Percentiles rank a stretch among this genome's conserved stretches.
Evolutionary conservation across 306 rosid genomes (phyloP).

Genomic region (Hippophae rhamnoides): DNA sequence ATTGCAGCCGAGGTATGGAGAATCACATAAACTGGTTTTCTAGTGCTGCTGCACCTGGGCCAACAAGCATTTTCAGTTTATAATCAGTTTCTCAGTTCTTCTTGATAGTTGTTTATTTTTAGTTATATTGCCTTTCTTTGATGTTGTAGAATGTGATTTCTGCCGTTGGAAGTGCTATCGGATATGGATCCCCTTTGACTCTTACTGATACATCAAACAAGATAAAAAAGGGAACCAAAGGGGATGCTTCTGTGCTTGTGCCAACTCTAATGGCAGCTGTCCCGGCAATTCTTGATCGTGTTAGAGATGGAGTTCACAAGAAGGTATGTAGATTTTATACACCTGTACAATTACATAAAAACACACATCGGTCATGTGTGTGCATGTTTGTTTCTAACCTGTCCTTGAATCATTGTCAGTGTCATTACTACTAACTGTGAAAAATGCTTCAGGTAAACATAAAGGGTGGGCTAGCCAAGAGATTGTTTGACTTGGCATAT

Average conservation of each 20-base stretch:
- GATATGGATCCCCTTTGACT: constrained; percentile 90
- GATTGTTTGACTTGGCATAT: constrained; percentile 80
- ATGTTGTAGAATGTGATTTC: constrained; percentile 57
- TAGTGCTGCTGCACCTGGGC: constrained; percentile 19
- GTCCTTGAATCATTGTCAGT: constrained; percentile 7
- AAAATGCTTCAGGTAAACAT: constrained; percentile 50
- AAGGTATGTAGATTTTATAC: constrained; percentile 47
- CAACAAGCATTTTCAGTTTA: constrained; percentile 1
- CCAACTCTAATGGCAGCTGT: constrained; percentile 92
- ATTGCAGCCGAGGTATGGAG: constrained; percentile 80
- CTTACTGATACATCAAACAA: constrained; percentile 94
- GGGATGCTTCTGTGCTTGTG: constrained; percentile 63
- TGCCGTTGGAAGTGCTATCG: constrained; percentile 82
- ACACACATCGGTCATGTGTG: neutral
- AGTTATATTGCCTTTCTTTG: constrained; percentile 27
- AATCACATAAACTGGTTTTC: constrained; percentile 14
- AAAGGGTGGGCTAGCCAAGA: constrained; percentile 73
- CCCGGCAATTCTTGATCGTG: constrained; percentile 97
- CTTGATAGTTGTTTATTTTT: constrained; percentile 6
- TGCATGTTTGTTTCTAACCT: neutral
- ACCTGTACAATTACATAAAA: neutral
- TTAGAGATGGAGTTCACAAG: constrained; percentile 83
- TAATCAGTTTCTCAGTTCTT: neutral
- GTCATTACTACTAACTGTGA: constrained; percentile 18
- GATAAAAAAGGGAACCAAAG: constrained; percentile 75